A percentile compares a stretch with the other conserved stretches of the same genome.
These are phyloP conservation scores for Misopates orontium DNA, from an alignment of 257 asterid genomes.

Conservation along the genomic window DNA sequence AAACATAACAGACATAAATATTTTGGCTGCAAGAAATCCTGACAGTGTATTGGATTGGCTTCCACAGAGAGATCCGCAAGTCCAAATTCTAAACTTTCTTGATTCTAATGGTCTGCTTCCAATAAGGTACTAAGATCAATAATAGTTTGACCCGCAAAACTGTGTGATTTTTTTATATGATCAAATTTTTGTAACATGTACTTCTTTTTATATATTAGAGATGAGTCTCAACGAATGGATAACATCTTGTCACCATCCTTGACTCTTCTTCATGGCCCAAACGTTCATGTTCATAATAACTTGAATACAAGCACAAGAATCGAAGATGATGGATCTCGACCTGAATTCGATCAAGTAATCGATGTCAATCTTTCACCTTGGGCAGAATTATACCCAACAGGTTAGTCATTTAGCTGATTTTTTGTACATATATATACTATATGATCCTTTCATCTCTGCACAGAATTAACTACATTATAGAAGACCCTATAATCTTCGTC, in stretches of 20 bases:
- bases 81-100: slow-evolving; percentile 70
- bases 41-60: slow-evolving; percentile 61
- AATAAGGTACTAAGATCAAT: slow-evolving; percentile 34
- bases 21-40: slow-evolving; percentile 38
- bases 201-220: slow-evolving; percentile 39
- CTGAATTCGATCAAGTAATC: slow-evolving; percentile 51
- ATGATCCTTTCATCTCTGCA: no score
- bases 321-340: slow-evolving; percentile 53
- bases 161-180: background rate
- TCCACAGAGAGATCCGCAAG: slow-evolving; percentile 71
- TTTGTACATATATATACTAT: no score
- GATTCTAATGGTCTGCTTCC: slow-evolving; percentile 70
- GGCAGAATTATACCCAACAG: slow-evolving; percentile 64
- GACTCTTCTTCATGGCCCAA: slow-evolving; percentile 45
- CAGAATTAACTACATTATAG: no score
- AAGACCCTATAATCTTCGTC: no score
- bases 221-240: slow-evolving; percentile 42
- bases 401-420: slow-evolving; percentile 26
- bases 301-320: slow-evolving; percentile 50
- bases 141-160: background rate
- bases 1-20: slow-evolving; percentile 38
- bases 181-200: background rate
- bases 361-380: slow-evolving; percentile 73
- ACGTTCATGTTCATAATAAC: slow-evolving; percentile 41
- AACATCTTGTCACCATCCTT: slow-evolving; percentile 45